A percentile compares a stretch with the other conserved stretches of the same genome.
phyloP scores from a whole-genome alignment of 352 stramenopile species.

The Chrysophaeum taylorii region DNA sequence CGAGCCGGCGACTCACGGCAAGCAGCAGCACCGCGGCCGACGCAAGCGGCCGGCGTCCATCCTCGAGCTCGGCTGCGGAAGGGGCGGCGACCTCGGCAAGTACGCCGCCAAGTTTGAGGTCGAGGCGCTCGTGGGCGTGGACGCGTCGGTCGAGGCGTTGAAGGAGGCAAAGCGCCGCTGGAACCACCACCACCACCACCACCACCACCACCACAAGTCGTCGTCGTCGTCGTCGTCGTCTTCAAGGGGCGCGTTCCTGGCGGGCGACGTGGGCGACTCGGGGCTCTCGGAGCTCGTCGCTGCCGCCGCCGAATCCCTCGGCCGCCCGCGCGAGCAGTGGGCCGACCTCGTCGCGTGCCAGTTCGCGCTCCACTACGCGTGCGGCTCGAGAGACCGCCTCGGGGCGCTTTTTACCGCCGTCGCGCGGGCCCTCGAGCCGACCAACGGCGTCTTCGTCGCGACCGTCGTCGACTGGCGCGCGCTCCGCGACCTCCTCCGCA shows the following conservation, averaged over 20 bases:
- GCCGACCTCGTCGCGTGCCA: slow-evolving; percentile 71
- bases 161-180: slow-evolving; percentile 51
- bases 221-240: too few species aligned
- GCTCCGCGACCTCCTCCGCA: too few species aligned
- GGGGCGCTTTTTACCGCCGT: too few species aligned
- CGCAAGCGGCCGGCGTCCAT: slow-evolving; percentile 27
- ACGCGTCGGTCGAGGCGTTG: slow-evolving; percentile 70
- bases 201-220: background rate
- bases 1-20: background rate
- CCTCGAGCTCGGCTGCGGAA: slow-evolving; percentile 69
- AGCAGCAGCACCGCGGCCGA: background rate
- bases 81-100: slow-evolving; percentile 74
- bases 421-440: too few species aligned
- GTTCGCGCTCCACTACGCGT: slow-evolving; percentile 82
- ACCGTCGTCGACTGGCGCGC: slow-evolving; percentile 20
- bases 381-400: slow-evolving; percentile 53
- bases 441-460: too few species aligned
- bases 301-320: too few species aligned
- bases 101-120: slow-evolving; percentile 60
- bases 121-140: slow-evolving; percentile 60
- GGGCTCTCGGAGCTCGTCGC: slow-evolving; percentile 69
- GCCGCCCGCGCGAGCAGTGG: too few species aligned
- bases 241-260: too few species aligned
- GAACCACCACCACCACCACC: slow-evolving; percentile 14
- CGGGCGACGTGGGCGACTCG: slow-evolving; percentile 8